Conservation (phyloP, 2,329 filamentous ascomycete genomes). For the Aphanocladium album region DNA sequence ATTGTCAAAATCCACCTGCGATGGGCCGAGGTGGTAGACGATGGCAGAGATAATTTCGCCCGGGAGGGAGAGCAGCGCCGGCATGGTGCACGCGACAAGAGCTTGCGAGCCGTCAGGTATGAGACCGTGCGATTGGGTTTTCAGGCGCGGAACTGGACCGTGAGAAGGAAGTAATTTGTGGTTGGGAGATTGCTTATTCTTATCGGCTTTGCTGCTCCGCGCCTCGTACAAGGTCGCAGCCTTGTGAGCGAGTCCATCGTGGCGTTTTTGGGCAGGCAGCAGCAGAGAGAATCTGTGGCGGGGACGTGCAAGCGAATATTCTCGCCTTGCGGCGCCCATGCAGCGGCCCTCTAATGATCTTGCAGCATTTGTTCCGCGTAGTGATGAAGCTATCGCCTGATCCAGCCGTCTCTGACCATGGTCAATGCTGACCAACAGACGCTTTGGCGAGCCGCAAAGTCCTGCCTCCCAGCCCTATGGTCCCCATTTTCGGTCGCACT, state of each 20-base stretch:
- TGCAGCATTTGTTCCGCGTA: no score
- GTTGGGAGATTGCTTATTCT: not conserved
- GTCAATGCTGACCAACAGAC: not conserved
- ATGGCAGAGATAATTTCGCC: not conserved
- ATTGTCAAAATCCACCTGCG: slow-evolving; percentile 2
- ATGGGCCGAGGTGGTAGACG: not conserved
- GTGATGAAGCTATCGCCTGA: not conserved
- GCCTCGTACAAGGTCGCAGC: not conserved
- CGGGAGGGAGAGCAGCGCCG: not conserved
- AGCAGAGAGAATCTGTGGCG: not conserved
- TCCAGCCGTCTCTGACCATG: not conserved
- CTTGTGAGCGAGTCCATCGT: not conserved
- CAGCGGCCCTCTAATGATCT: no score
- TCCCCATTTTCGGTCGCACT: not conserved
- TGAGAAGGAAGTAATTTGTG: not conserved
- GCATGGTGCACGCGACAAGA: not conserved
- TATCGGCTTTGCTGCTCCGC: not conserved
- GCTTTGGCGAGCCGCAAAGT: not conserved
- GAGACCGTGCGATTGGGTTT: not conserved
- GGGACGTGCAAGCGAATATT: no score
- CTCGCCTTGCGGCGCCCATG: no score
- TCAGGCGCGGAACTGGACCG: not conserved
- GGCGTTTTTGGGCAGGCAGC: not conserved
- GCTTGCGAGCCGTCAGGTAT: not conserved
- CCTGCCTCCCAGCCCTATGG: not conserved